A percentile compares a stretch with the other conserved stretches of the same genome.
Evolutionary conservation across 805 yeast genomes (phyloP).

Genomic region (Candida tammaniensis): DNA sequence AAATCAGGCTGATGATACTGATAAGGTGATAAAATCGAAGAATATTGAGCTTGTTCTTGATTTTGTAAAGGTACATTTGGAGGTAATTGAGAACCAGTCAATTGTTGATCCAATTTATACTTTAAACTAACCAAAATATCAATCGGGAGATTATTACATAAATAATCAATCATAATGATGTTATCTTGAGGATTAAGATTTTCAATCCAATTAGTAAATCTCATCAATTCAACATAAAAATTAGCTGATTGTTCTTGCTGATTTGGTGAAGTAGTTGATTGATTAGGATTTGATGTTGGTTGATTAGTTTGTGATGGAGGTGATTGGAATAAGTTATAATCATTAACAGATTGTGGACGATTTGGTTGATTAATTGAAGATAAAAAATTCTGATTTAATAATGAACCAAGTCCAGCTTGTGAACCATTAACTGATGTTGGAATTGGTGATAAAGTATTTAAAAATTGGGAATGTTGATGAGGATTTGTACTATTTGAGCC

Average conservation of each 20-base stretch:
- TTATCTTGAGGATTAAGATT: slow-evolving; percentile 51
- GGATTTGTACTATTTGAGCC: not conserved
- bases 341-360: slow-evolving; percentile 44
- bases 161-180: slow-evolving; percentile 51
- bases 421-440: slow-evolving; percentile 13
- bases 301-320: slow-evolving; percentile 6
- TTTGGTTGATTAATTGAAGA: slow-evolving; percentile 31
- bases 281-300: slow-evolving; percentile 10
- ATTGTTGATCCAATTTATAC: slow-evolving; percentile 42
- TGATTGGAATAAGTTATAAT: slow-evolving; percentile 20
- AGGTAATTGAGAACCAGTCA: slow-evolving; percentile 11
- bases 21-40: slow-evolving; percentile 3
- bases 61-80: slow-evolving; percentile 1
- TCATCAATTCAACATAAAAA: slow-evolving; percentile 50
- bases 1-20: slow-evolving; percentile 4
- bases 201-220: slow-evolving; percentile 50
- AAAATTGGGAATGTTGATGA: slow-evolving; percentile 4
- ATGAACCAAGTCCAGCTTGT: slow-evolving; percentile 23
- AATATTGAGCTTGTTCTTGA: slow-evolving; percentile 5
- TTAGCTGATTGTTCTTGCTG: slow-evolving; percentile 15
- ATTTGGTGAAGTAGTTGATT: slow-evolving; percentile 4
- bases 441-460: slow-evolving; percentile 11
- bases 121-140: slow-evolving; percentile 51
- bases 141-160: slow-evolving; percentile 48
- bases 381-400: slow-evolving; percentile 25